Percentiles rank a stretch among this genome's conserved stretches.
Evolutionary conservation across 1,139 yeast species (phyloP).

Genomic region (Yamadazyma conglobata): DNA sequence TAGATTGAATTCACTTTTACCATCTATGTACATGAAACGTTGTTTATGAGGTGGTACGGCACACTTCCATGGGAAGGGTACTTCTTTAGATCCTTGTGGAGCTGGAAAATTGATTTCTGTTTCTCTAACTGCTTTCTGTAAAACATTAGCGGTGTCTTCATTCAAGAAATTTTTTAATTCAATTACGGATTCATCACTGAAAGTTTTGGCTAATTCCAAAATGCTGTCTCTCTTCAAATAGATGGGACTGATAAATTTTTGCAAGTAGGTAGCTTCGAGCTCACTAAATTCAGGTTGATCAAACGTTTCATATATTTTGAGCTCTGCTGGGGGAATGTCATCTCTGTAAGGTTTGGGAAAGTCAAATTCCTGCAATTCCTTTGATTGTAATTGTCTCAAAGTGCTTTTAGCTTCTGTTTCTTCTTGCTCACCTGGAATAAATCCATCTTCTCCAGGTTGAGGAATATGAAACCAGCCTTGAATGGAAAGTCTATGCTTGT

Average conservation of each 20-base stretch:
- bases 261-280: slow-evolving; percentile 45
- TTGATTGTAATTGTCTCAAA: slow-evolving; percentile 73
- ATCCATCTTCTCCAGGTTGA: slow-evolving; percentile 87
- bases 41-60: slow-evolving; percentile 95
- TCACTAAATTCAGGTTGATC: slow-evolving; percentile 20
- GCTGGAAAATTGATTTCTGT: slow-evolving; percentile 54
- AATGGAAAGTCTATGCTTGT: slow-evolving; percentile 83
- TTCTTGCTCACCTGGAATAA: slow-evolving; percentile 73
- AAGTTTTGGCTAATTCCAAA: slow-evolving; percentile 43
- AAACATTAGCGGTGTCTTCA: slow-evolving; percentile 37
- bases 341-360: slow-evolving; percentile 59
- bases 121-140: slow-evolving; percentile 33
- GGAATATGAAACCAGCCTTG: slow-evolving; percentile 99
- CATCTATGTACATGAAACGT: slow-evolving; percentile 79
- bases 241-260: slow-evolving; percentile 52
- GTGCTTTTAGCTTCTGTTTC: slow-evolving; percentile 74
- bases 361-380: slow-evolving; percentile 75
- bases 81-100: slow-evolving; percentile 57
- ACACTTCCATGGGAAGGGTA: slow-evolving; percentile 76
- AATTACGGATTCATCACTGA: slow-evolving; percentile 65
- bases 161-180: slow-evolving; percentile 65
- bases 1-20: slow-evolving; percentile 33
- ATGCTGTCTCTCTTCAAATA: slow-evolving; percentile 47
- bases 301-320: slow-evolving; percentile 22
- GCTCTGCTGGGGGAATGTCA: slow-evolving; percentile 29